These are phyloP conservation scores for Hypoxylon sp. DNA, from an alignment of 2,329 filamentous ascomycete genomes.

Conservation along the genomic window DNA sequence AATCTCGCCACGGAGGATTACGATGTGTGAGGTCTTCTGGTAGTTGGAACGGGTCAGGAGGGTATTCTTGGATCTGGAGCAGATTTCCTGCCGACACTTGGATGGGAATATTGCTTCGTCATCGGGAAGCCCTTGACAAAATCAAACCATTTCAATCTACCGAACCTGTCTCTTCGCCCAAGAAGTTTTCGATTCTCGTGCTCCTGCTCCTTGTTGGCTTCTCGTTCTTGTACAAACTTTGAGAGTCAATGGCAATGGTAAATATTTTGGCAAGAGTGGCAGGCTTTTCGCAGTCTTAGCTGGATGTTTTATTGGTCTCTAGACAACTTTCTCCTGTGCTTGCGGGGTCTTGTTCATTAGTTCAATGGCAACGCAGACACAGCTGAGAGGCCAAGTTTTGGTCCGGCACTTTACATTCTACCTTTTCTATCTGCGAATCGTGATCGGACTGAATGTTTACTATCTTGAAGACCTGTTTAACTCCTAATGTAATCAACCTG, in stretches of 20 bases:
- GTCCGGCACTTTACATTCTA: constrained; percentile 42
- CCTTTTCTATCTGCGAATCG: background rate
- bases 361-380: constrained; percentile 45
- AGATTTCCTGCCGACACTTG: constrained; percentile 29
- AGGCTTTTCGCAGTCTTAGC: constrained; percentile 28
- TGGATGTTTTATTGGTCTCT: constrained; percentile 53
- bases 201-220: constrained; percentile 32
- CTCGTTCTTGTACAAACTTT: constrained; percentile 46
- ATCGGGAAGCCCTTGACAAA: constrained; percentile 41
- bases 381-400: constrained; percentile 51
- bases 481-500: background rate
- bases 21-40: constrained; percentile 54
- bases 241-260: constrained; percentile 28
- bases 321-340: constrained; percentile 38
- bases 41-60: constrained; percentile 41
- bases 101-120: constrained; percentile 26
- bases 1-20: constrained; percentile 54
- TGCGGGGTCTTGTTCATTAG: constrained; percentile 44
- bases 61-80: constrained; percentile 34
- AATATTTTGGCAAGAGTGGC: constrained; percentile 30
- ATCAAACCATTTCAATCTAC: constrained; percentile 44
- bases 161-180: constrained; percentile 42
- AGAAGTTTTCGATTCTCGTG: constrained; percentile 46
- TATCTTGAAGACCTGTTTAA: background rate
- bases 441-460: background rate